Base-by-base conservation (phyloP, 2,329 filamentous ascomycete genomes). In the Byssoonygena ceratinophila region DNA sequence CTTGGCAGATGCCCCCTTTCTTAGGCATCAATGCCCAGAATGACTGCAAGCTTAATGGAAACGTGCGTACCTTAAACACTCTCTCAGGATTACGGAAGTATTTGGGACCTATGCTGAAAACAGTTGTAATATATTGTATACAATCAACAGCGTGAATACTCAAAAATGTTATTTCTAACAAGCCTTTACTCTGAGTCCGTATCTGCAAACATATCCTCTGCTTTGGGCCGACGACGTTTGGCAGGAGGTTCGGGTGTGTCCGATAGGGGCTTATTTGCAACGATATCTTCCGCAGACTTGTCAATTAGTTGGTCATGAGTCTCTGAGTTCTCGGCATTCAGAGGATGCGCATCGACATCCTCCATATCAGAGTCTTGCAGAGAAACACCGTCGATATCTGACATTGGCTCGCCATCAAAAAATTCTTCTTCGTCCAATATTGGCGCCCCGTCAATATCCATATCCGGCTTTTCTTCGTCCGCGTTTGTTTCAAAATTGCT, bases 151-250 rank as follows among this genome's bases (percentile, higher is more conserved):
- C 27, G 9, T 29, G 27, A 29, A 9, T 29, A n/a, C n/a, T 29
- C 9, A 4, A 29, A 9, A 5, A 29, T 4, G 27, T 4, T 5
- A 29, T 29, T 9, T 4, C 27, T 9, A 29, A 9, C 27, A 29
- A 4, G 9, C 9, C 27, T 18, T 37, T 18, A 71, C 47, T 77
- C 73, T 1, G 73, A 77, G 59, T 85, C 85, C 3, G 83, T 85
- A 65, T 85, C 84, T 9, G 84, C 86, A 78, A 92, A 94, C 86
- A 92, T 90, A 64, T 92, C 87, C 59, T 85, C 85, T 3, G 87
- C 86, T 59, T 82, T 81, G 67, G 87, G 84, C 56, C 84, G 77
- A 63, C 79, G 84, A 60, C 78, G 68, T 74, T 58, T 73, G 63
- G 53, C 63, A 55, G 61, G 61, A 55, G 66, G 68, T 48, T 59